phyloP scores from a whole-genome alignment of 83 land plant species.

The Isoetes engelmannii region DNA sequence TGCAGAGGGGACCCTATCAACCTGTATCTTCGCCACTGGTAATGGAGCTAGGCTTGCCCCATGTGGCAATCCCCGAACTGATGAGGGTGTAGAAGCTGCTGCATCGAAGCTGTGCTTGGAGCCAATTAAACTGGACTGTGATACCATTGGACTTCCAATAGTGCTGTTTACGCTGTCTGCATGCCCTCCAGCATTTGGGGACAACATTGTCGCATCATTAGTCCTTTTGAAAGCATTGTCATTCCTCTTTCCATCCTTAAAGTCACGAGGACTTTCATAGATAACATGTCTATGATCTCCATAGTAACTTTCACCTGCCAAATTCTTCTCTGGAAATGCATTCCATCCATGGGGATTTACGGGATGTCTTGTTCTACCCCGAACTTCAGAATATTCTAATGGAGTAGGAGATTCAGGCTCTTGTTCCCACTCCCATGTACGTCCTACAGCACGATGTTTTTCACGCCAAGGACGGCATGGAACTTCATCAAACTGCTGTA shows the following conservation, averaged over 20 bases:
- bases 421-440: constrained; percentile 14
- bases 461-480: constrained; percentile 27
- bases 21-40: constrained; percentile 15
- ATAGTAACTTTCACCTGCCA: constrained; percentile 13
- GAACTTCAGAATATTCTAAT: not conserved
- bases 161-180: constrained; percentile 19
- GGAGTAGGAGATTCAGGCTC: constrained; percentile 18
- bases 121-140: constrained; percentile 7
- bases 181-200: constrained; percentile 6
- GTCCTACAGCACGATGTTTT: constrained; percentile 12
- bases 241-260: not conserved
- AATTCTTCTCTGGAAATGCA: constrained; percentile 13
- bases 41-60: constrained; percentile 24
- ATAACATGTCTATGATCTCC: constrained; percentile 6
- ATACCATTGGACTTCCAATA: constrained; percentile 24
- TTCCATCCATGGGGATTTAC: not conserved
- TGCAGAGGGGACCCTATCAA: constrained; percentile 18
- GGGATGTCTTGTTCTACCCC: not conserved
- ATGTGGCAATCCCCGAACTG: constrained; percentile 22
- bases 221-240: not conserved
- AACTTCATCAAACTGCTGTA: constrained; percentile 22
- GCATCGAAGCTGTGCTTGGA: no score
- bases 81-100: not conserved
- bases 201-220: constrained; percentile 1
- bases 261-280: constrained; percentile 7